A percentile compares a stretch with the other conserved stretches of the same genome.
Evolutionary conservation across 2,329 filamentous ascomycete species (phyloP).

Genomic region (Pleomassaria siparia): DNA sequence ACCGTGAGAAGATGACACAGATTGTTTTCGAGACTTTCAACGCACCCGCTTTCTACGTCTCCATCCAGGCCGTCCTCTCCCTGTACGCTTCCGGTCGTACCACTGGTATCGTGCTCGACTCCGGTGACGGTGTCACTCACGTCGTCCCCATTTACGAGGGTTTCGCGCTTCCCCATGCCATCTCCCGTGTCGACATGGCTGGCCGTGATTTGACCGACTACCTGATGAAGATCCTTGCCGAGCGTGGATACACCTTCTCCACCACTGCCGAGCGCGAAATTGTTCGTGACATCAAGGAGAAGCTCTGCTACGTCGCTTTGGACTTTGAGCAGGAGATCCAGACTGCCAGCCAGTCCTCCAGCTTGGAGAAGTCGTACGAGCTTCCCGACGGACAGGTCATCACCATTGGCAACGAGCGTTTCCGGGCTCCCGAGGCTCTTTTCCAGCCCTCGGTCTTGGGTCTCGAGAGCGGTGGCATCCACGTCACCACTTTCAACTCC

Average conservation of each 20-base stretch:
- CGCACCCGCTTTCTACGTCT: conserved; percentile 99
- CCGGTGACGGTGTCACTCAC: conserved; percentile 99
- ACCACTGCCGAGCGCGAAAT: conserved; percentile 99
- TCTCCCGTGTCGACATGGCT: conserved; percentile 99
- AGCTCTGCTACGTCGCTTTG: conserved; percentile 99
- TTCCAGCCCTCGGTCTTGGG: conserved; percentile 98
- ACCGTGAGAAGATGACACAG: conserved; percentile 99
- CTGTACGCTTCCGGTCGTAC: conserved; percentile 99
- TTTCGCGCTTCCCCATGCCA: conserved; percentile 99
- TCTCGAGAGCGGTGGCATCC: conserved; percentile 98
- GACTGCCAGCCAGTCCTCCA: conserved; percentile 98
- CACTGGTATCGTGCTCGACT: conserved; percentile 99
- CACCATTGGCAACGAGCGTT: conserved; percentile 99
- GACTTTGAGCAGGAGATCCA: conserved; percentile 99
- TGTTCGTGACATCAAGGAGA: conserved; percentile 99
- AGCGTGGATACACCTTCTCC: conserved; percentile 99
- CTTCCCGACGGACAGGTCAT: conserved; percentile 99
- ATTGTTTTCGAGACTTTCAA: conserved; percentile 99
- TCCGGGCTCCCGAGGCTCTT: conserved; percentile 98
- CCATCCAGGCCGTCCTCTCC: conserved; percentile 98
- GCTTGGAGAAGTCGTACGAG: conserved; percentile 99
- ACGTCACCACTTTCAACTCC: conserved; percentile 99
- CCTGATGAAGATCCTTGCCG: conserved; percentile 99
- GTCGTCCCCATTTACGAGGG: conserved; percentile 99
- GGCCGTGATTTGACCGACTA: conserved; percentile 99